Evolutionary conservation across 1,139 yeast genomes (phyloP), one percentile per base, ranked within the genome.

Genomic region (Scheffersomyces segobiensis): DNA sequence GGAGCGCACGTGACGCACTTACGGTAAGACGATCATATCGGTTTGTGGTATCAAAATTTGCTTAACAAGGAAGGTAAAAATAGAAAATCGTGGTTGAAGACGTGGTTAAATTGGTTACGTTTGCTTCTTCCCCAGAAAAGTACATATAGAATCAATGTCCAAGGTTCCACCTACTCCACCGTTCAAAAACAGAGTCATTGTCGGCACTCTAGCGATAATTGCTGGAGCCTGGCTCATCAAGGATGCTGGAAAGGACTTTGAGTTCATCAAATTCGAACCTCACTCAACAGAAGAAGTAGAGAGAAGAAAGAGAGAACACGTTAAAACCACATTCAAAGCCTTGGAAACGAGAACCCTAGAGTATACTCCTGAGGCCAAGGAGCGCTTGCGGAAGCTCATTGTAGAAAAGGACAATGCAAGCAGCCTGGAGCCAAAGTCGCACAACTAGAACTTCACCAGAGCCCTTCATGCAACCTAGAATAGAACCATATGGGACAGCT

Each of bases 311-410:
- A 63, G 65, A 56, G 82, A 80, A 52, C 68, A 75, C 24, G 60
- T 71, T 3, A 77, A 78, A 1, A 56, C 77, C 50, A 55, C 65
- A 22, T 72, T 80, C 66, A 73, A 65, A 53, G 69, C 73, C n/a
- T 63, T 72, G 56, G 82, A 79, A 18, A 67, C 76, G 1, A 63
- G 78, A 22, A 78, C 82, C 0, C 71, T 80, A 63, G 80, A 79
- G 47, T 79, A 77, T 59, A 80, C 78, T 1, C 82, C 82, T 0
- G 83, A 80, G 60, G 84, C 82, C 5, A 77, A 78, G 61, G 75
- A 72, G 57, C 63, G 78, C 53, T 63, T 76, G 54, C 62, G 60
- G 55, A 65, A 65, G 60, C 55, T 70, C 47, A 58, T 72, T 12
- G 72, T 68, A 56, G 71, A 71, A 58, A 60, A 68, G 46, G 61